Evolutionary conservation across 148 eudicot genomes (phyloP).

Genomic region (Chenopodium berlandieri): DNA sequence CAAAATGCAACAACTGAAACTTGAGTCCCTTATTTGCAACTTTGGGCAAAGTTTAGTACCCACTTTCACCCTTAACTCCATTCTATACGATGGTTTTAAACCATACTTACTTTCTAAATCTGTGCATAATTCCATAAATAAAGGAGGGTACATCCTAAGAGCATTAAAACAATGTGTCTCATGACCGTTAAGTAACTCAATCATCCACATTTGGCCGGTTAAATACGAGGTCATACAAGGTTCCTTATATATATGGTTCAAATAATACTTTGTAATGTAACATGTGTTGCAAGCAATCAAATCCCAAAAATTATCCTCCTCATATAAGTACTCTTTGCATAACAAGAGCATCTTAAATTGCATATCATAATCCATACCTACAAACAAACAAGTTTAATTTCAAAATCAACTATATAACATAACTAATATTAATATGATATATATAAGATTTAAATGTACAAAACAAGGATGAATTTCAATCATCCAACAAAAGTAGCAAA

Average conservation of each 20-base stretch:
- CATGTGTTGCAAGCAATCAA: not conserved
- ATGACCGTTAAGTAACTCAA: constrained; percentile 5
- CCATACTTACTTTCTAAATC: constrained; percentile 12
- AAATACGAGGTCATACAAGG: constrained; percentile 8
- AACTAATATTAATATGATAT: not conserved
- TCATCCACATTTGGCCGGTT: constrained; percentile 3
- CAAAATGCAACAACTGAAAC: no score
- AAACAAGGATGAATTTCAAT: no score
- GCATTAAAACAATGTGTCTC: not conserved
- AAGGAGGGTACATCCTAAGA: constrained; percentile 2
- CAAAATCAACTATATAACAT: not conserved
- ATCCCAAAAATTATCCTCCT: constrained; percentile 10
- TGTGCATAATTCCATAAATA: not conserved
- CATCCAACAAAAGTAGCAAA: no score
- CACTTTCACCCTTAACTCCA: no score
- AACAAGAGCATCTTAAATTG: not conserved
- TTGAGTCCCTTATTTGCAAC: no score
- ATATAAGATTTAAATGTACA: not conserved
- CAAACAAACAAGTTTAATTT: not conserved
- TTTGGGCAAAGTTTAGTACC: no score
- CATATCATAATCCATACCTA: constrained; percentile 8
- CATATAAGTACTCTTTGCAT: not conserved
- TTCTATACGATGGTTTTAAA: not conserved
- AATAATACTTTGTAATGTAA: not conserved
- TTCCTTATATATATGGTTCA: not conserved